Evolutionary conservation across 805 yeast genomes (phyloP), one percentile per base, ranked within the genome.

Genomic region (Pichia manshurica): DNA sequence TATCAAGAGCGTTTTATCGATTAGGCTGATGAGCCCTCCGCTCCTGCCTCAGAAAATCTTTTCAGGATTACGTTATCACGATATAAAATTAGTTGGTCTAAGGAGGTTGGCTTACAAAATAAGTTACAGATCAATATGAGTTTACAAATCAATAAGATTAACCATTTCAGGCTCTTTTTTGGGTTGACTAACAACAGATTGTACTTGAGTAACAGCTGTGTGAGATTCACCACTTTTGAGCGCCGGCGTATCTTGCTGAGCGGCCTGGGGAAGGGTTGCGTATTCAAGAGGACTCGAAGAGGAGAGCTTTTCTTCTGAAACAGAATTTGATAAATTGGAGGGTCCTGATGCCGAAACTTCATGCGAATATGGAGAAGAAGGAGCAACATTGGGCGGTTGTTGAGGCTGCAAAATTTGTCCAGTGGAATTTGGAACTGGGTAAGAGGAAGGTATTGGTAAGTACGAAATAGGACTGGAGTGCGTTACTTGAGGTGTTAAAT

Each of bases 81-180:
- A 10, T 7, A 25, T 7, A 10, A 25, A 8, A 25, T 8, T 8
- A 25, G 29, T 25, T 25, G 7, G 29, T 7, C 29, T 25, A 8
- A 25, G 10, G 10, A 25, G 29, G 29, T 25, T 10, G 10, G 29
- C 10, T n/a, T n/a, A n/a, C n/a, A n/a, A n/a, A n/a, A n/a, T n/a
- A n/a, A n/a, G n/a, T n/a, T n/a, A 23, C 39, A 23, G 12, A 10
- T 5, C 10, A 21, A 25, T 2, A 23, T n/a, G 22, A 4, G 22
- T 19, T 46, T 38, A 51, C 21, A 51, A 45, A 20, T 51, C 54
- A 17, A 51, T 51, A 16, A 51, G 46, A 19, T 51, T 51, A 3
- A 45, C 51, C 12, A 51, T 42, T 15, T 39, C 44, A 13, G 49
- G 49, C 23, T 45, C 54, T 21, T 47, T 41, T 32, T 38, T 38